A percentile compares a stretch with the other conserved stretches of the same genome.
Evolutionary conservation across 148 eudicot species (phyloP).

Genomic region (Vaccinium macrocarpon): DNA sequence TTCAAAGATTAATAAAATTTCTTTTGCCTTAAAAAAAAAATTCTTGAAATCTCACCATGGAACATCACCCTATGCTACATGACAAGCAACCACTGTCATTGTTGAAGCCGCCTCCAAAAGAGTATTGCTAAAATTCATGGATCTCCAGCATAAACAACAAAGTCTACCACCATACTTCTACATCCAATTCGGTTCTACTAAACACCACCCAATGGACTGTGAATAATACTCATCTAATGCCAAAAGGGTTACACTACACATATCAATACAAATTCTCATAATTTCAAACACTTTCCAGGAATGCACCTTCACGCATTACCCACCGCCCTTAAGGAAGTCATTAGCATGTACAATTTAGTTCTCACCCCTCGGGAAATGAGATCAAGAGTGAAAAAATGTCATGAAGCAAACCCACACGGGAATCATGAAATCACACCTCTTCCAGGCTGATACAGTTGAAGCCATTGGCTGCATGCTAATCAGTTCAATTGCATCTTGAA

Average conservation of each 20-base stretch:
- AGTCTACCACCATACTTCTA: not conserved
- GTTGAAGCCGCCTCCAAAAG: not conserved
- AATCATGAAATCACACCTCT: constrained; percentile 50
- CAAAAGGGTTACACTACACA: not conserved
- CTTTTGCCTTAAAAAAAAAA: too few species aligned
- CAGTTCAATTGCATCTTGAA: constrained; percentile 81
- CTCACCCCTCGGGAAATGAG: not conserved
- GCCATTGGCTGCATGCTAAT: constrained; percentile 96
- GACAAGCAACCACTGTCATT: not conserved
- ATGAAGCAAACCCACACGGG: not conserved
- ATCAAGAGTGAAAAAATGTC: not conserved
- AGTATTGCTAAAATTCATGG: not conserved
- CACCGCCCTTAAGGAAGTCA: not conserved
- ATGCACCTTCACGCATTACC: not conserved
- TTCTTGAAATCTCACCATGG: not conserved
- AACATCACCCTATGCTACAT: not conserved
- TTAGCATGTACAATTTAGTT: not conserved
- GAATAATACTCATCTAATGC: not conserved
- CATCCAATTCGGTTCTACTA: too few species aligned
- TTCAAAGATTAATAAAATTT: too few species aligned
- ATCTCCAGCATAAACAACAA: constrained; percentile 3
- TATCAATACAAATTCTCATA: not conserved
- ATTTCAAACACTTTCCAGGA: not conserved
- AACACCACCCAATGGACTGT: not conserved
- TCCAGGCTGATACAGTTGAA: constrained; percentile 77